phyloP scores from a whole-genome alignment of 2,329 filamentous ascomycete genomes.

The Fusarium scirpi region DNA sequence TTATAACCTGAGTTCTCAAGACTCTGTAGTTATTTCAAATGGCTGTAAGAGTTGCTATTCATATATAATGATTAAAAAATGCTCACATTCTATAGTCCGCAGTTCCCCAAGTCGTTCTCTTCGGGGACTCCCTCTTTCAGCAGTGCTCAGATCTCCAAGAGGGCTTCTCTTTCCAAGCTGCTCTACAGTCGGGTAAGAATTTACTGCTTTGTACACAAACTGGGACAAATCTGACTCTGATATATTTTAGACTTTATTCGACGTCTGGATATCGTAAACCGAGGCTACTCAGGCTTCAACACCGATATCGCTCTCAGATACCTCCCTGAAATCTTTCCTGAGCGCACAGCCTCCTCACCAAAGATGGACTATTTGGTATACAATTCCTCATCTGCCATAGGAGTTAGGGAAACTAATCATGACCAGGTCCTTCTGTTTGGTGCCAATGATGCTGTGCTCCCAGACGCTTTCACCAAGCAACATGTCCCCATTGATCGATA shows the following conservation, averaged over 20 bases:
- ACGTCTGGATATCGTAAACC: slow-evolving; percentile 86
- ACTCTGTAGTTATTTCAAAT: slow-evolving; percentile 13
- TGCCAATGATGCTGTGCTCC: slow-evolving; percentile 87
- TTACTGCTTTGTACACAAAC: background rate
- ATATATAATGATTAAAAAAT: background rate
- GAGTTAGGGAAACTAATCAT: slow-evolving; percentile 34
- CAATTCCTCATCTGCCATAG: slow-evolving; percentile 32
- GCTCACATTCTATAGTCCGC: slow-evolving; percentile 54
- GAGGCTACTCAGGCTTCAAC: slow-evolving; percentile 89
- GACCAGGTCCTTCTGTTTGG: slow-evolving; percentile 82
- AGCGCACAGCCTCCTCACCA: slow-evolving; percentile 64
- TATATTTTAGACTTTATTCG: slow-evolving; percentile 73
- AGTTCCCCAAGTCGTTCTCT: slow-evolving; percentile 82
- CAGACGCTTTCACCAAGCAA: slow-evolving; percentile 72
- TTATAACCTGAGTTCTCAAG: background rate
- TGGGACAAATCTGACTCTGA: slow-evolving; percentile 9
- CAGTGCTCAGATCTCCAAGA: slow-evolving; percentile 68
- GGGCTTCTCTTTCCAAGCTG: slow-evolving; percentile 81
- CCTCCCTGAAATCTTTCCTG: slow-evolving; percentile 77
- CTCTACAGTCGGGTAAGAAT: slow-evolving; percentile 74
- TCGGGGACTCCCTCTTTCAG: slow-evolving; percentile 92
- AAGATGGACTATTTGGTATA: slow-evolving; percentile 75
- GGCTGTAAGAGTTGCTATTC: slow-evolving; percentile 35
- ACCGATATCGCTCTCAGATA: slow-evolving; percentile 78
- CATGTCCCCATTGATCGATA: slow-evolving; percentile 83